phyloP scores from a whole-genome alignment of 164 flowering plant species.

The Kalanchoe fedtschenkoi region DNA sequence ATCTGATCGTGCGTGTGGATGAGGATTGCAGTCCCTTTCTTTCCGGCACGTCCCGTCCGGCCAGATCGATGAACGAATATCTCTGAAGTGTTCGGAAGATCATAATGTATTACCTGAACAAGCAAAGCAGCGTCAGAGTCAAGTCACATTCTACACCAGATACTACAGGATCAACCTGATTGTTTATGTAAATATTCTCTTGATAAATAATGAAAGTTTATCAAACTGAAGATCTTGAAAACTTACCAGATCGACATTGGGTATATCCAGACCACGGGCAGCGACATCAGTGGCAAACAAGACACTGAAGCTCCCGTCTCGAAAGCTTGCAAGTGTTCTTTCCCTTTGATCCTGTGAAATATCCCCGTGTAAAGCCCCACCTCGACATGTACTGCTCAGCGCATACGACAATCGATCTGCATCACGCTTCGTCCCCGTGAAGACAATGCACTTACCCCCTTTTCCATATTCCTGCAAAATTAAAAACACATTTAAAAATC shows the following conservation, averaged over 20 bases:
- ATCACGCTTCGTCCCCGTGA: constrained; percentile 90
- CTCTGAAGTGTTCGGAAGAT: constrained; percentile 69
- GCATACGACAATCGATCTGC: constrained; percentile 71
- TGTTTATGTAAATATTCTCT: too few species aligned
- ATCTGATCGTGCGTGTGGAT: constrained; percentile 45
- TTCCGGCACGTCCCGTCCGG: constrained; percentile 97
- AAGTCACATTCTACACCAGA: not conserved
- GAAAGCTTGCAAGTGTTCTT: constrained; percentile 61
- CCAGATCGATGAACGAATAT: constrained; percentile 94
- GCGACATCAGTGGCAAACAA: constrained; percentile 84
- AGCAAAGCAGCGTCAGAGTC: not conserved
- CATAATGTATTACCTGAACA: constrained; percentile 70
- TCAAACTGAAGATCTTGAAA: not conserved
- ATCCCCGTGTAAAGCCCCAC: constrained; percentile 89
- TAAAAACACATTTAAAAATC: too few species aligned
- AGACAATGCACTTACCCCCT: constrained; percentile 85
- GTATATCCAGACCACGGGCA: constrained; percentile 78
- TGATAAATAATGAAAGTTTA: too few species aligned
- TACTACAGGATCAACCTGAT: too few species aligned
- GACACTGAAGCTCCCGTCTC: constrained; percentile 57
- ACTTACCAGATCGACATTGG: constrained; percentile 86
- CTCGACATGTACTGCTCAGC: constrained; percentile 42
- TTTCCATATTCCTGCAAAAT: constrained; percentile 92
- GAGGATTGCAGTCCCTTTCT: constrained; percentile 79
- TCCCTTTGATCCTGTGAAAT: constrained; percentile 69